A percentile compares a stretch with the other conserved stretches of the same genome.
These are phyloP conservation scores for Aspergillus aculeatus DNA, from an alignment of 2,329 filamentous ascomycete genomes.

Conservation along the genomic window DNA sequence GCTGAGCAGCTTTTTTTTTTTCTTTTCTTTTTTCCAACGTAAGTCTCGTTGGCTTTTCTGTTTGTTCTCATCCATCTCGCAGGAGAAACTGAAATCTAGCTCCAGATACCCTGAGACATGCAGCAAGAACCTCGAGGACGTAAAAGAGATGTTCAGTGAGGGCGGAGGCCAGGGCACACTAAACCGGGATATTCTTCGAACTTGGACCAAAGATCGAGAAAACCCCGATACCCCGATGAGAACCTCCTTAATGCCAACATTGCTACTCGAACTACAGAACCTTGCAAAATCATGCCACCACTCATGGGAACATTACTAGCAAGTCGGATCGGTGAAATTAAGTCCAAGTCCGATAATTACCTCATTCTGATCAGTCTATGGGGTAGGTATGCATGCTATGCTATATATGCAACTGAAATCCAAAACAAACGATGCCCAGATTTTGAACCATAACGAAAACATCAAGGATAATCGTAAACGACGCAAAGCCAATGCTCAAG, in stretches of 20 bases:
- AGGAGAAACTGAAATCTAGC: slow-evolving; percentile 44
- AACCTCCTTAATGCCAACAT: no score
- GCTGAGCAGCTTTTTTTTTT: no score
- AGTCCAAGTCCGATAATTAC: neutral
- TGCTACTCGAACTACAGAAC: no score
- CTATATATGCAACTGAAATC: slow-evolving; percentile 7
- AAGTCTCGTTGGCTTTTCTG: slow-evolving; percentile 35
- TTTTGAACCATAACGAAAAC: neutral
- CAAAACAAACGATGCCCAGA: neutral
- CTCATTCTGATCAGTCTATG: slow-evolving; percentile 5
- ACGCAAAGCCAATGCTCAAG: neutral
- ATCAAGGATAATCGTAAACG: neutral
- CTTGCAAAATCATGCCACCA: neutral
- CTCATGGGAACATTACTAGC: neutral
- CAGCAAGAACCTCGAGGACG: slow-evolving; percentile 34
- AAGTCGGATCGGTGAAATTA: neutral
- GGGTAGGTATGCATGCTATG: neutral
- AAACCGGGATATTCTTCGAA: slow-evolving; percentile 29
- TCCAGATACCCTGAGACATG: slow-evolving; percentile 40
- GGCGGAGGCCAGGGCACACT: slow-evolving; percentile 34
- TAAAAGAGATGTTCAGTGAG: slow-evolving; percentile 31
- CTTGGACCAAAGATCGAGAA: slow-evolving; percentile 30
- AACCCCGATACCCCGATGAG: slow-evolving; percentile 14
- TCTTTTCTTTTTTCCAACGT: no score
- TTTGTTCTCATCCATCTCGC: slow-evolving; percentile 39